Evolutionary conservation across 495 filamentous ascomycete genomes (phyloP).

Genomic region (Annulohypoxylon bovei): DNA sequence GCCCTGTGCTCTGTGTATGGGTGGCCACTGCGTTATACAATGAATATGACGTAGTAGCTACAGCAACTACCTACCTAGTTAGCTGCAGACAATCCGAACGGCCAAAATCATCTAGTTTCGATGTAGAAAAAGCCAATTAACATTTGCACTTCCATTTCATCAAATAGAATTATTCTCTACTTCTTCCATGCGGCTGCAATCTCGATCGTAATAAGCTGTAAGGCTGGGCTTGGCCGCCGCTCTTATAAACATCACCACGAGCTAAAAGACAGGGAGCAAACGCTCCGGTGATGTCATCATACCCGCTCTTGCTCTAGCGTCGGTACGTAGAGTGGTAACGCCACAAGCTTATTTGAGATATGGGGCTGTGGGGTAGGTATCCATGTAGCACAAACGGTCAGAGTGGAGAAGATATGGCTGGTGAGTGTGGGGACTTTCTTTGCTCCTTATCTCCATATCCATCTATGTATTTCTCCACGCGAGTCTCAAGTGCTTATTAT

Average conservation of each 20-base stretch:
- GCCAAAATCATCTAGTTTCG: slow-evolving; percentile 19
- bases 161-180: slow-evolving; percentile 1
- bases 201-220: slow-evolving; percentile 24
- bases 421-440: slow-evolving; percentile 8
- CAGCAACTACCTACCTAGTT: slow-evolving; percentile 12
- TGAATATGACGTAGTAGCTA: slow-evolving; percentile 40
- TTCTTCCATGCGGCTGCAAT: slow-evolving; percentile 29
- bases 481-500: too few relatives aligned
- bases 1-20: not conserved
- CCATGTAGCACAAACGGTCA: not conserved
- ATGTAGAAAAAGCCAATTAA: slow-evolving; percentile 3
- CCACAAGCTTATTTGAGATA: slow-evolving; percentile 12
- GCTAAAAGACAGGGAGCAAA: slow-evolving; percentile 27
- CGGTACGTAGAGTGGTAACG: slow-evolving; percentile 18
- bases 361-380: not conserved
- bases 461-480: too few relatives aligned
- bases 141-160: slow-evolving; percentile 2
- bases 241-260: not conserved
- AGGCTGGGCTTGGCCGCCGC: slow-evolving; percentile 7
- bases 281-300: slow-evolving; percentile 37
- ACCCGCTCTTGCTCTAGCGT: slow-evolving; percentile 6
- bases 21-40: slow-evolving; percentile 32
- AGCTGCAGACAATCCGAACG: not conserved
- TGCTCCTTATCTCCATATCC: not conserved
- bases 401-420: slow-evolving; percentile 7